Evolutionary conservation across 1,139 yeast species (phyloP).

Genomic region (Scheffersomyces segobiensis): DNA sequence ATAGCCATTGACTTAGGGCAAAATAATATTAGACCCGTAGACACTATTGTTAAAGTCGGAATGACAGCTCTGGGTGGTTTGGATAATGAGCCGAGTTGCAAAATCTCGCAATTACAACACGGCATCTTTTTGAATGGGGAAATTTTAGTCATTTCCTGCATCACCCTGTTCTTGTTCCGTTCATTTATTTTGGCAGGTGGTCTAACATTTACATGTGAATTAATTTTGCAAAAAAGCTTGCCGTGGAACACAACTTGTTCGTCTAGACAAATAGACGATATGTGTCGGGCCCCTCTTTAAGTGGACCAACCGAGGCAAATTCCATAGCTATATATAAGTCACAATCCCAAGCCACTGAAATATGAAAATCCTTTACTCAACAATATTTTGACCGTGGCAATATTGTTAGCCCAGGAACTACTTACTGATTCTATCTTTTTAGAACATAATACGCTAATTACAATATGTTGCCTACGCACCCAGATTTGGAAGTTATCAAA

Average conservation of each 20-base stretch:
- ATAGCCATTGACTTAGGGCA: not conserved
- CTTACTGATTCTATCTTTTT: not conserved
- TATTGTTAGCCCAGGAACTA: not conserved
- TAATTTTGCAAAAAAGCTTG: not conserved
- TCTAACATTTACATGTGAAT: not conserved
- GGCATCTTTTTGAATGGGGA: not conserved
- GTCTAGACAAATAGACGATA: not conserved
- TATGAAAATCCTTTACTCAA: not conserved
- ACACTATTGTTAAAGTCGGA: not conserved
- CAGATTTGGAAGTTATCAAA: slow-evolving; percentile 36
- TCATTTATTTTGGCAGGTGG: not conserved
- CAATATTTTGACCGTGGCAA: not conserved
- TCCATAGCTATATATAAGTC: not conserved
- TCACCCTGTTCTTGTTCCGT: not conserved
- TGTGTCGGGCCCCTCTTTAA: not conserved
- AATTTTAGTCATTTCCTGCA: not conserved
- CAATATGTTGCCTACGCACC: slow-evolving; percentile 16
- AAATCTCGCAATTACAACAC: not conserved
- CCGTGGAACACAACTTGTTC: not conserved
- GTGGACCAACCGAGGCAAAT: not conserved
- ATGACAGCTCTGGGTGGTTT: not conserved
- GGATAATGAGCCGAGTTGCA: not conserved
- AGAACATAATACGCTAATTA: not conserved
- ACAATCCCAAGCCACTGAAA: not conserved
- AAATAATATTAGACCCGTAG: not conserved